Base-by-base conservation (phyloP, 2,329 filamentous ascomycete genomes). In the Neoascochyta sp. region DNA sequence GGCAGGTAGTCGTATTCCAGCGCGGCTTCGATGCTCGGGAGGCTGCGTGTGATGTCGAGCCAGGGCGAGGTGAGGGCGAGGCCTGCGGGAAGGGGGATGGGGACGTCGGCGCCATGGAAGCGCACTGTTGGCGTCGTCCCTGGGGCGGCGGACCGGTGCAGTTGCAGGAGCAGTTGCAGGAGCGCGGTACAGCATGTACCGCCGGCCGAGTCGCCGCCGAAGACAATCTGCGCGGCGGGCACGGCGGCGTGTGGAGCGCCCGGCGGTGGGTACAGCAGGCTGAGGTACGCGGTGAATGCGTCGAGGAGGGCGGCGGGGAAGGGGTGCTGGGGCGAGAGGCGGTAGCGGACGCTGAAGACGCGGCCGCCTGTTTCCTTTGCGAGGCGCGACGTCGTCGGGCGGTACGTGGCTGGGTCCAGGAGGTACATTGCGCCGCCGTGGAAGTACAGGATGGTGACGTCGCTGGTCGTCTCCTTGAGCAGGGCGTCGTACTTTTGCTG, bases 281-380 rank as follows among this genome's bases (percentile, higher is more conserved):
- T 76, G 19, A 92, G 69, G 51, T 90, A 92, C 0, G 82, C 78
- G 17, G 81, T 69, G 7, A 90, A 63, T 2, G 76, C 82, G 52
- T 92, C 86, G 23, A 90, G 65, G 5, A 92, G 62, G 2, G 83
- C 83, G 0, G 81, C 70, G 0, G 86, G 86, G 54, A 92, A 92
- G 0, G 83, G 76, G 37, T 81, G 65, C 54, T 88, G 81, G 0
- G 86, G 86, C 9, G 83, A 76, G 3, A 92, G 72, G 5, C 86
- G 73, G 61, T 90, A 90, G 3, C 83, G 74, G 4, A 89, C 78
- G 16, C 75, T 80, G 63, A 85, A 84, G 21, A 79, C 78, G 5
- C 82, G 72, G 2, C 84, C 83, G 14, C 75, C 74, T 0, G 76
- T 81, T 34, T 80, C 57, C 52, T 80, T 78, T 13, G 83, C 82